Base-by-base conservation (phyloP, 139 green algal genomes). In the Asterochloris erici region DNA sequence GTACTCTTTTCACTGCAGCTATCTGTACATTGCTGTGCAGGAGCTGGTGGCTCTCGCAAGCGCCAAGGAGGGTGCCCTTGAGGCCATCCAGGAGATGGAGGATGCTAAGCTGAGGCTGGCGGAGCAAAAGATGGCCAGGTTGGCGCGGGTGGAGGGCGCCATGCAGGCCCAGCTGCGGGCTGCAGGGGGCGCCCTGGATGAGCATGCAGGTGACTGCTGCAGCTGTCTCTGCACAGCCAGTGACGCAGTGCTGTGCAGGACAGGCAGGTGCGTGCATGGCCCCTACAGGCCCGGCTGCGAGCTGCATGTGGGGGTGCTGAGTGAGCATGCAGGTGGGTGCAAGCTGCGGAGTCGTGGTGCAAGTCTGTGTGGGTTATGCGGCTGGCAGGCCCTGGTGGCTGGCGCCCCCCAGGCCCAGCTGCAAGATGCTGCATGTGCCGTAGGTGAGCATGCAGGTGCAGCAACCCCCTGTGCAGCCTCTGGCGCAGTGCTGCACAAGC, bases 121-220 rank as follows among this genome's bases (percentile, higher is more conserved):
- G 12, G 78, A 82, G 78, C 78, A 82, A 63, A 82, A 82, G 78
- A n/a, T 82, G 11, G 78, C 78, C 69, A 63, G 73, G 63, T 63
- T 74, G 63, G 19, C 16, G 6, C 78, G 78, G 16, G n/a, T 82
- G 63, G 26, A 21, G 23, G 66, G 14, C 54, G 63, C 73, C 63
- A 61, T 82, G 63, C 28, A 82, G 26, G 28, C 69, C 13, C 78
- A 63, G 60, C 26, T 80, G 76, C 76, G 68, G 47, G 63, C 78
- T 27, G 78, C 27, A 28, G 68, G 63, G 14, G 15, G n/a, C 28
- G 14, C 63, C 13, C 63, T 82, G 63, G 78, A 73, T 15, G 47
- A 28, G 10, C 68, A 61, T 26, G 76, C 76, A 47, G 76, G 76
- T 80, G 38, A 47, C 14, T 54, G 38, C 38, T 54, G 38, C 38